phyloP scores from a whole-genome alignment of 345 rosid species.

The Populus nigra region DNA sequence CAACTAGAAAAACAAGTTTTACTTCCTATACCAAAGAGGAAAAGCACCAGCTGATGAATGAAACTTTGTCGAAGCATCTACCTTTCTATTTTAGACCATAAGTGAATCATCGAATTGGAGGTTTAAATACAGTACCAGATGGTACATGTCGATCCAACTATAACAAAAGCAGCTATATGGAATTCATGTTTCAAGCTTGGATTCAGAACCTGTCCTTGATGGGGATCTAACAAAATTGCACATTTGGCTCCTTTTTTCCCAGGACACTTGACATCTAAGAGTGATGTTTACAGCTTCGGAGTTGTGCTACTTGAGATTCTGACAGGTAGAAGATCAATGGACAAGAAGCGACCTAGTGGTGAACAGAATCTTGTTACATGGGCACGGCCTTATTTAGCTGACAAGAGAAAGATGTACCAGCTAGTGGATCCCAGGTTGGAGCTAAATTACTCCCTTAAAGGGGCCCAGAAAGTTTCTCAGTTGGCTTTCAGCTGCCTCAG shows the following conservation, averaged over 20 bases:
- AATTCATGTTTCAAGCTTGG: not conserved
- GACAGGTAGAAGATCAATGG: slow-evolving; percentile 38
- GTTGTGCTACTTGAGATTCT: slow-evolving; percentile 33
- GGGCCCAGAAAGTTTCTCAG: slow-evolving; percentile 29
- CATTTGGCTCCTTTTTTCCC: slow-evolving; percentile 11
- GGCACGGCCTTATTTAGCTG: slow-evolving; percentile 32
- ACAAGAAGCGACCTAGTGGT: slow-evolving; percentile 34
- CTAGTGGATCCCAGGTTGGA: slow-evolving; percentile 33
- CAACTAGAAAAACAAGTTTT: not conserved
- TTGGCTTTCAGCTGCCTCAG: slow-evolving; percentile 31
- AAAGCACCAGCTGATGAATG: not conserved
- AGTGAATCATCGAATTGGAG: not conserved
- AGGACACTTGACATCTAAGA: slow-evolving; percentile 36
- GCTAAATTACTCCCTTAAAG: slow-evolving; percentile 33
- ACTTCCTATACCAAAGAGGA: not conserved
- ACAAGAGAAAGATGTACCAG: slow-evolving; percentile 32
- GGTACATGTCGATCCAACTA: not conserved
- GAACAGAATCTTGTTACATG: slow-evolving; percentile 34
- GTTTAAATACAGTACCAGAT: not conserved
- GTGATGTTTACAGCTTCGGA: slow-evolving; percentile 37
- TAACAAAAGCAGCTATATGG: not conserved
- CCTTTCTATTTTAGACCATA: not conserved
- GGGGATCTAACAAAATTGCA: slow-evolving; percentile 3
- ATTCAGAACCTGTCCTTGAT: not conserved
- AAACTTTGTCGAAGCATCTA: not conserved